Evolutionary conservation across 1,284 basidiomycete species (phyloP).

Genomic region (Sutorius eximius): DNA sequence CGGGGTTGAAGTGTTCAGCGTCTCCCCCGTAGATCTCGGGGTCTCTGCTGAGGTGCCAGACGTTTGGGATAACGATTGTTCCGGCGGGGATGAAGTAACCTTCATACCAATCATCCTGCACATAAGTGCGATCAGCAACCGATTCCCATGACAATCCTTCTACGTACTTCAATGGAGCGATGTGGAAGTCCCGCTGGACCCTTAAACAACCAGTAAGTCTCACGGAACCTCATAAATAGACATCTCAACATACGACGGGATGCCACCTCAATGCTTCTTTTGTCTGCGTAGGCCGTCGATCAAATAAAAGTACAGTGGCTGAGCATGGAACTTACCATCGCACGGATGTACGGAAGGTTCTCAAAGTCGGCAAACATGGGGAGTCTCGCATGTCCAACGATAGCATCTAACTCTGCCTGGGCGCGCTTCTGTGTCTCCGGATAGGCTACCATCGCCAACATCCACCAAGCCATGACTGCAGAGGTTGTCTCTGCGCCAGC

Average conservation of each 20-base stretch:
- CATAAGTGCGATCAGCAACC: not conserved
- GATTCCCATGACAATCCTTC: not conserved
- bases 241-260: conserved; percentile 1
- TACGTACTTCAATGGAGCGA: not conserved
- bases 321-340: conserved; percentile 3
- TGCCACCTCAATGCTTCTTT: conserved; percentile 12
- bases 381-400: conserved; percentile 29
- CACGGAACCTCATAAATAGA: not conserved
- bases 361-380: conserved; percentile 5
- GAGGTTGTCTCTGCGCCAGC: conserved; percentile 9
- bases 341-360: conserved; percentile 6
- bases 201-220: not conserved
- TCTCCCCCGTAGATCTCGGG: conserved; percentile 12
- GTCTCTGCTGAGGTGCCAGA: conserved; percentile 18
- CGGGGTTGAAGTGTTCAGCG: conserved; percentile 8
- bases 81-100: conserved; percentile 20
- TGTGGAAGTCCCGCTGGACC: conserved; percentile 3
- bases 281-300: not conserved
- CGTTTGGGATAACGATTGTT: conserved; percentile 13
- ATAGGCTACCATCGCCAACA: conserved; percentile 40
- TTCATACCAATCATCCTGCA: conserved; percentile 15
- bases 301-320: too few species aligned
- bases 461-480: conserved; percentile 29
- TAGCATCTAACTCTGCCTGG: conserved; percentile 39
- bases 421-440: conserved; percentile 40